Conservation (phyloP, 2,329 filamentous ascomycete genomes). For the Ascochyta fabae region DNA sequence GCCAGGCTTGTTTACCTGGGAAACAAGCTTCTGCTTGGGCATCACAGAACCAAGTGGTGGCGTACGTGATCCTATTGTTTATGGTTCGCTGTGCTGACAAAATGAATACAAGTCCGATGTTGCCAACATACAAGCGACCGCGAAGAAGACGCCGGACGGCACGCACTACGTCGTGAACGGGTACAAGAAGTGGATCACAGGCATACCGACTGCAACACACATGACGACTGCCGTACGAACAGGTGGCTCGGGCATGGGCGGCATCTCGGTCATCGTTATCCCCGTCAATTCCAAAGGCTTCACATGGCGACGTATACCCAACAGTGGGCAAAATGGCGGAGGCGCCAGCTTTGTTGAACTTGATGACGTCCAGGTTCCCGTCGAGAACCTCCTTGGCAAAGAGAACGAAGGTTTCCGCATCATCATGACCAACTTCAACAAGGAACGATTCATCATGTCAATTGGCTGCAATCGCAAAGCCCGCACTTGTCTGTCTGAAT, state of each 20-base stretch:
- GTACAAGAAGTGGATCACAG: conserved; percentile 73
- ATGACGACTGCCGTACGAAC: conserved; percentile 69
- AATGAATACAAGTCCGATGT: conserved; percentile 60
- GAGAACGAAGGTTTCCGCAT: conserved; percentile 64
- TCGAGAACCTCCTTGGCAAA: conserved; percentile 59
- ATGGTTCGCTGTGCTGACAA: conserved; percentile 11
- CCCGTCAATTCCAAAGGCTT: conserved; percentile 60
- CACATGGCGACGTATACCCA: conserved; percentile 62
- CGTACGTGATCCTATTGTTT: conserved; percentile 18
- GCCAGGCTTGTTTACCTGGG: conserved; percentile 63
- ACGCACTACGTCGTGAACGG: conserved; percentile 73
- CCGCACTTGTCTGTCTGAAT: conserved; percentile 61
- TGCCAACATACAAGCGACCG: conserved; percentile 67
- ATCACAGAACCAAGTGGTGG: conserved; percentile 68
- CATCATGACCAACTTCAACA: conserved; percentile 62
- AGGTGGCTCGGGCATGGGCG: conserved; percentile 59
- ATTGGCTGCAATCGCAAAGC: conserved; percentile 64
- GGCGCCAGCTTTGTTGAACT: conserved; percentile 65
- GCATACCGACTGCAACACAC: conserved; percentile 65
- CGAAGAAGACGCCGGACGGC: conserved; percentile 75
- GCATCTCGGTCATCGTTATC: conserved; percentile 66
- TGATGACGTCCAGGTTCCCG: conserved; percentile 63
- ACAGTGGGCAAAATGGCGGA: conserved; percentile 71
- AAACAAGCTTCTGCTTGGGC: conserved; percentile 67
- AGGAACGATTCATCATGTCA: conserved; percentile 65